Conservation (phyloP, 192 early-diverging fungal species). For the Bifiguratus adelaidae region DNA sequence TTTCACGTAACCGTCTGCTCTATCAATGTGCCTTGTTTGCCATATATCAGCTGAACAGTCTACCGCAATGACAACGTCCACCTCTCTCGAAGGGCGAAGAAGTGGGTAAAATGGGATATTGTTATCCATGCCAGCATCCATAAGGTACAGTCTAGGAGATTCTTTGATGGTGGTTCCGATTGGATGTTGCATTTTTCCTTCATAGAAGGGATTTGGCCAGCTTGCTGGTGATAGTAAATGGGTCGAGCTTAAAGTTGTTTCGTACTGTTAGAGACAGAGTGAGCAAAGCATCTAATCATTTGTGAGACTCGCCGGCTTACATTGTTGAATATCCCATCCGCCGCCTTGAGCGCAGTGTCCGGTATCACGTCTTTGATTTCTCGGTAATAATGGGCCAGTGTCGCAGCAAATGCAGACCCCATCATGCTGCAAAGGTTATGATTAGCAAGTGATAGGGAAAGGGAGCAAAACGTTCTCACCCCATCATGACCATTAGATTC, state of each 20-base stretch:
- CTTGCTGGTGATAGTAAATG: slow-evolving; percentile 57
- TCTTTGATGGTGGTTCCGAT: slow-evolving; percentile 13
- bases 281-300: too few species aligned
- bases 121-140: slow-evolving; percentile 79
- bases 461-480: slow-evolving; percentile 26
- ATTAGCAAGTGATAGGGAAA: too few species aligned
- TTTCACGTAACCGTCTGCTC: slow-evolving; percentile 49
- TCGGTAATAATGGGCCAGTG: slow-evolving; percentile 34
- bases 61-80: slow-evolving; percentile 65
- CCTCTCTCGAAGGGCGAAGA: slow-evolving; percentile 46
- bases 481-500: slow-evolving; percentile 53
- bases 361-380: slow-evolving; percentile 28
- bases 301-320: too few species aligned
- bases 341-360: slow-evolving; percentile 12
- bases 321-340: slow-evolving; percentile 25
- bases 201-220: slow-evolving; percentile 57
- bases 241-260: slow-evolving; percentile 35
- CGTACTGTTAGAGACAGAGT: too few species aligned
- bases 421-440: slow-evolving; percentile 14
- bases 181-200: slow-evolving; percentile 18
- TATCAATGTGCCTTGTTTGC: slow-evolving; percentile 52
- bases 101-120: slow-evolving; percentile 72
- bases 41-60: slow-evolving; percentile 68
- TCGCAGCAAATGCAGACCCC: slow-evolving; percentile 40
- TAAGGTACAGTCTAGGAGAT: slow-evolving; percentile 38